phyloP scores from a whole-genome alignment of 108 stramenopile species.

The Discostella stelligeroides region DNA sequence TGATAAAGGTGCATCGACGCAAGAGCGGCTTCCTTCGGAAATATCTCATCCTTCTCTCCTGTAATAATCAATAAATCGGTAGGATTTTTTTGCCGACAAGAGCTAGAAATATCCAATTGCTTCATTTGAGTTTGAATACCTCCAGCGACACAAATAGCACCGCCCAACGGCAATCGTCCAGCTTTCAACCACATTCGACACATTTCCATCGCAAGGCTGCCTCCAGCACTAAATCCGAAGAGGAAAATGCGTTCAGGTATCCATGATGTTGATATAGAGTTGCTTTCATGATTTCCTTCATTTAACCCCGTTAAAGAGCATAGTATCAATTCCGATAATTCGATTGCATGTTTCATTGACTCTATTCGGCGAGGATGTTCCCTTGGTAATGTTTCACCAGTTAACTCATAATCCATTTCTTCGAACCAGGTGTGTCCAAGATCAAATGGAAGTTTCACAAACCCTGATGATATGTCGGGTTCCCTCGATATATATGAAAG shows the following conservation, averaged over 20 bases:
- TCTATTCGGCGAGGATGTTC: constrained; percentile 26
- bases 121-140: constrained; percentile 19
- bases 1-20: constrained; percentile 26
- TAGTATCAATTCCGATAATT: constrained; percentile 24
- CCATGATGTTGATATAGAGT: constrained; percentile 13
- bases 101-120: background rate
- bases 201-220: constrained; percentile 49
- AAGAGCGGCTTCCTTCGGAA: constrained; percentile 16
- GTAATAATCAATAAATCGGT: constrained; percentile 49
- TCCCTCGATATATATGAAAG: background rate
- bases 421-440: constrained; percentile 57
- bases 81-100: background rate
- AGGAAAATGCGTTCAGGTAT: constrained; percentile 54
- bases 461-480: background rate
- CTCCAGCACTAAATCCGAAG: constrained; percentile 55
- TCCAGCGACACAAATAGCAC: constrained; percentile 51
- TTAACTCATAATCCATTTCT: constrained; percentile 53
- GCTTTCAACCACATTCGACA: constrained; percentile 23
- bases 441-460: constrained; percentile 45
- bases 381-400: constrained; percentile 27
- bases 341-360: constrained; percentile 24
- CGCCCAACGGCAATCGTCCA: constrained; percentile 37
- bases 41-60: constrained; percentile 30
- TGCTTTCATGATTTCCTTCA: background rate
- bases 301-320: constrained; percentile 32